Percentiles rank a stretch among this genome's conserved stretches.
phyloP scores from a whole-genome alignment of 768 basidiomycete species.

The Lanmaoa rubissima region DNA sequence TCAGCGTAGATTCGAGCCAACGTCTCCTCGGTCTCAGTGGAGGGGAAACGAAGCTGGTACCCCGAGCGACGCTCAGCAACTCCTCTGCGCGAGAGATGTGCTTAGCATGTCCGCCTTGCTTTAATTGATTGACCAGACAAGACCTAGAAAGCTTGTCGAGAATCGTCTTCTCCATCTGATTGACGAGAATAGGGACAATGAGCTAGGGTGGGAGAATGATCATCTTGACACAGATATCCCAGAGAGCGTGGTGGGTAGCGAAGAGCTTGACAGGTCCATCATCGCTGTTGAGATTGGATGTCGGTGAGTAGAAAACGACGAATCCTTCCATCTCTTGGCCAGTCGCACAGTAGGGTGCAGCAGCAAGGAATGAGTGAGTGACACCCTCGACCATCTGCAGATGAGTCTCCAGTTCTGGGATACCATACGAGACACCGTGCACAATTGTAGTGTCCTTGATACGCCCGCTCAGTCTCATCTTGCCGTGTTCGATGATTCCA shows the following conservation, averaged over 20 bases:
- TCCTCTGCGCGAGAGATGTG: slow-evolving; percentile 31
- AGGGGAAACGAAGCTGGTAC: no score
- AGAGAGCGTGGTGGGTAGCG: slow-evolving; percentile 32
- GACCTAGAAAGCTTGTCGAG: slow-evolving; percentile 45
- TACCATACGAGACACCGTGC: no score
- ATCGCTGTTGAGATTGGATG: slow-evolving; percentile 22
- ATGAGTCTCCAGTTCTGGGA: no score
- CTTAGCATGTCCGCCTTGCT: slow-evolving; percentile 33
- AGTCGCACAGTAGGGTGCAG: slow-evolving; percentile 36
- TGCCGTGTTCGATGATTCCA: no score
- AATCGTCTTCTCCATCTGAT: slow-evolving; percentile 41
- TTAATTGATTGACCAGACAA: slow-evolving; percentile 36
- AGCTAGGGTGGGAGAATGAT: slow-evolving; percentile 7
- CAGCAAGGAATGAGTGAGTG: no score
- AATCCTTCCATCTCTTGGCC: slow-evolving; percentile 41
- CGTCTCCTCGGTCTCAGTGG: no score
- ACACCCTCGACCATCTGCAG: no score
- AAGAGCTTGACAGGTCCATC: slow-evolving; percentile 25
- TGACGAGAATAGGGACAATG: slow-evolving; percentile 16
- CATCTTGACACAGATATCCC: slow-evolving; percentile 31
- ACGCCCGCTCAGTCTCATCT: no score
- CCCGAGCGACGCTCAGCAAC: no score
- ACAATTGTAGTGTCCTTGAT: no score
- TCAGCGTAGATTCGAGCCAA: no score
- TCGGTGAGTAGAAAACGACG: slow-evolving; percentile 35